phyloP scores from a whole-genome alignment of 129 eudicot genomes.

The carrot (Daucus carota) region DH1_v3.0 NC_030384.2:48484001-48484500 shows the following conservation, averaged over 20 bases:
- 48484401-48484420: constrained; percentile 31
- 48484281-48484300: constrained; percentile 99
- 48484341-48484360: constrained; percentile 99
- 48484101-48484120: constrained; percentile 4
- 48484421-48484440: not conserved
- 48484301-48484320: constrained; percentile 92
- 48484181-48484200: not conserved
- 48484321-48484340: constrained; percentile 87
- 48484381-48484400: constrained; percentile 83
- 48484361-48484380: constrained; percentile 88
- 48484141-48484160: not conserved
- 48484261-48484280: constrained; percentile 57
- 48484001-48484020: constrained; percentile 99
- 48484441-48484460: constrained; percentile 1
- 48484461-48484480: not conserved
- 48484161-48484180: not conserved
- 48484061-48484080: constrained; percentile 85
- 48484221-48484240: not conserved
- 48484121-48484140: not conserved
- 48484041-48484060: constrained; percentile 89
- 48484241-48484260: not conserved
- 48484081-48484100: constrained; percentile 98
- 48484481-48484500: constrained; percentile 5
- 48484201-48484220: not conserved
- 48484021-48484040: constrained; percentile 99